Evolutionary conservation across 163 green algal species (phyloP), one percentile per base, ranked within the genome.

Genomic region (Volvox carteri): DNA sequence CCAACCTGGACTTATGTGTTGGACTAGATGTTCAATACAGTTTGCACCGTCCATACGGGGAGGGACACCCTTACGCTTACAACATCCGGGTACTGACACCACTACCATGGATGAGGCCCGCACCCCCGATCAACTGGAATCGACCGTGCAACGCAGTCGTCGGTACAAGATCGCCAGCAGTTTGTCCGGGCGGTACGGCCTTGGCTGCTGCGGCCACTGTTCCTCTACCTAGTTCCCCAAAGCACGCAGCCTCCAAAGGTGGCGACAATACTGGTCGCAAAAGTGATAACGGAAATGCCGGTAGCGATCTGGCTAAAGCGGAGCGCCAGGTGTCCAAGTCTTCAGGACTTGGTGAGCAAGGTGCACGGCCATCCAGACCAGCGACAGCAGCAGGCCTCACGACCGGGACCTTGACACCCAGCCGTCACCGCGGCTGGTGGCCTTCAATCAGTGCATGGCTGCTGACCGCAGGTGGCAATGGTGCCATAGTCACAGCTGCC

Each of bases 351-450:
- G n/a, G n/a, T n/a, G n/a, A n/a, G n/a, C n/a, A n/a, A n/a, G n/a
- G n/a, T n/a, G n/a, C n/a, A n/a, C n/a, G n/a, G n/a, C n/a, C n/a
- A n/a, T n/a, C n/a, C n/a, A n/a, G n/a, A n/a, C n/a, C n/a, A n/a
- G n/a, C n/a, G n/a, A n/a, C n/a, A n/a, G n/a, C n/a, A n/a, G n/a
- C n/a, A n/a, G n/a, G n/a, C n/a, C n/a, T n/a, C n/a, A n/a, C n/a
- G n/a, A n/a, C n/a, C n/a, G n/a, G n/a, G n/a, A n/a, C n/a, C n/a
- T n/a, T n/a, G n/a, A n/a, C n/a, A n/a, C n/a, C n/a, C n/a, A n/a
- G n/a, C 67, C 67, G 67, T 35, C n/a, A 76, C 25, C 50, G 77
- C 5, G 77, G 77, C 30, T 85, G 77, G 77, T 85, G 77, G 77
- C 77, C 77, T 14, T 19, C 44, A 2, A 30, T 4, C n/a, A 14